Evolutionary conservation across 257 asterid genomes (phyloP).

Genomic region (Ilex aquifolium): DNA sequence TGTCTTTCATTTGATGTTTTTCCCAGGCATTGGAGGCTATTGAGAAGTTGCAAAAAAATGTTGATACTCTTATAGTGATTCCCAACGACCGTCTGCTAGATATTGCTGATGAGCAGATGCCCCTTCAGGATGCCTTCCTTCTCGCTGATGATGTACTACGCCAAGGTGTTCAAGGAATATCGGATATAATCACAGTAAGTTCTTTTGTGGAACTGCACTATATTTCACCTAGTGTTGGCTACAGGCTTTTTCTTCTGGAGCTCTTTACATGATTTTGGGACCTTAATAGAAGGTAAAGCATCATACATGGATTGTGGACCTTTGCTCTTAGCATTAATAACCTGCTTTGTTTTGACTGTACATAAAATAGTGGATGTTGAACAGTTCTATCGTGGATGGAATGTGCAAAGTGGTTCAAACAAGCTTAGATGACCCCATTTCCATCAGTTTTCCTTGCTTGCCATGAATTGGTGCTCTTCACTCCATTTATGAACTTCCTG

Average conservation of each 20-base stretch:
- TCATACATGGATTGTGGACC: background rate
- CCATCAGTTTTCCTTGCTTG: too few species aligned
- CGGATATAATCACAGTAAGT: constrained; percentile 90
- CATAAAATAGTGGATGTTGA: too few species aligned
- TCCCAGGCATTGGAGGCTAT: constrained; percentile 92
- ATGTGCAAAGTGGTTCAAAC: too few species aligned
- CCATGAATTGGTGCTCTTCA: too few species aligned
- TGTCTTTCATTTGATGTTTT: constrained; percentile 13
- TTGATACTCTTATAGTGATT: constrained; percentile 91
- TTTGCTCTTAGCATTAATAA: too few species aligned
- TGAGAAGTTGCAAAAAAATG: constrained; percentile 93
- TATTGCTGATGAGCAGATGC: constrained; percentile 89
- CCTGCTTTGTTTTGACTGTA: too few species aligned
- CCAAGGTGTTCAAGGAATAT: constrained; percentile 98
- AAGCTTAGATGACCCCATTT: too few species aligned
- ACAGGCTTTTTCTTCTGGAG: background rate
- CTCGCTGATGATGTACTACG: constrained; percentile 97
- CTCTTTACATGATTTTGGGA: constrained; percentile 3
- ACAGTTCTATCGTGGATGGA: too few species aligned
- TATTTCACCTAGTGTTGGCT: background rate
- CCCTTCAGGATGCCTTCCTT: constrained; percentile 97
- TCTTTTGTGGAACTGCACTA: background rate
- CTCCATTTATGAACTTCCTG: too few species aligned
- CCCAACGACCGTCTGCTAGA: constrained; percentile 95
- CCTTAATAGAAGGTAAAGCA: background rate